A percentile compares a stretch with the other conserved stretches of the same genome.
phyloP scores from a whole-genome alignment of 495 filamentous ascomycete species.

The Aspergillus diversus region DNA sequence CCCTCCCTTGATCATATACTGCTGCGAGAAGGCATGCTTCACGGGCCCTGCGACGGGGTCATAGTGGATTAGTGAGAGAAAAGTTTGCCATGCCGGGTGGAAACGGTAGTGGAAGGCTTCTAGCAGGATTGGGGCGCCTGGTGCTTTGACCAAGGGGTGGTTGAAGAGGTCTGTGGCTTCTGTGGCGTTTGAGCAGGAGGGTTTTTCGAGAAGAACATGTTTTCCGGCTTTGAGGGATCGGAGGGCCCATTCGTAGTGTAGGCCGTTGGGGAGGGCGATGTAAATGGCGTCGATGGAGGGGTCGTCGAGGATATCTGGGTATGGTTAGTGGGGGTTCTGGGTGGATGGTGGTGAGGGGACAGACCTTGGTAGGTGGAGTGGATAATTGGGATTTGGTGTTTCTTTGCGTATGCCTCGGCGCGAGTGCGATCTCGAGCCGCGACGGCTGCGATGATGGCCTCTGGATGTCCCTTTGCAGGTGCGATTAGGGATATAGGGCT shows the following conservation, averaged over 20 bases:
- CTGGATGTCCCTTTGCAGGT: conserved; percentile 62
- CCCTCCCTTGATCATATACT: conserved; percentile 20
- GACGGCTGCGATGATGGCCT: conserved; percentile 60
- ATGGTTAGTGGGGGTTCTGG: background rate
- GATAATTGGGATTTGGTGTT: conserved; percentile 58
- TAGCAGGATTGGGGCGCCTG: conserved; percentile 49
- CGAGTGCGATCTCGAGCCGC: conserved; percentile 58
- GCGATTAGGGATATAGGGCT: conserved; percentile 44
- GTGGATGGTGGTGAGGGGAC: background rate
- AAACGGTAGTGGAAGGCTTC: conserved; percentile 65
- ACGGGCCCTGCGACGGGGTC: conserved; percentile 1
- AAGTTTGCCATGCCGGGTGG: conserved; percentile 56
- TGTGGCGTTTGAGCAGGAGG: conserved; percentile 41
- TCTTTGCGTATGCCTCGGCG: conserved; percentile 60
- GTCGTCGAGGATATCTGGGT: conserved; percentile 42
- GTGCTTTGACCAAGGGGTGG: conserved; percentile 31
- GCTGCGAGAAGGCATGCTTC: conserved; percentile 14
- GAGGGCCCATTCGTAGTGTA: conserved; percentile 52
- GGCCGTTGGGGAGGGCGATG: conserved; percentile 53
- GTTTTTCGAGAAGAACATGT: conserved; percentile 56
- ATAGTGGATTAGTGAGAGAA: conserved; percentile 47
- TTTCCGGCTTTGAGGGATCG: conserved; percentile 44
- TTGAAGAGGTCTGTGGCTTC: conserved; percentile 45
- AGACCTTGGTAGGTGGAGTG: conserved; percentile 51
- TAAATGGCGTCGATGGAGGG: conserved; percentile 48